Evolutionary conservation across 2,329 filamentous ascomycete genomes (phyloP).

Genomic region (Cladosporium colombiae): DNA sequence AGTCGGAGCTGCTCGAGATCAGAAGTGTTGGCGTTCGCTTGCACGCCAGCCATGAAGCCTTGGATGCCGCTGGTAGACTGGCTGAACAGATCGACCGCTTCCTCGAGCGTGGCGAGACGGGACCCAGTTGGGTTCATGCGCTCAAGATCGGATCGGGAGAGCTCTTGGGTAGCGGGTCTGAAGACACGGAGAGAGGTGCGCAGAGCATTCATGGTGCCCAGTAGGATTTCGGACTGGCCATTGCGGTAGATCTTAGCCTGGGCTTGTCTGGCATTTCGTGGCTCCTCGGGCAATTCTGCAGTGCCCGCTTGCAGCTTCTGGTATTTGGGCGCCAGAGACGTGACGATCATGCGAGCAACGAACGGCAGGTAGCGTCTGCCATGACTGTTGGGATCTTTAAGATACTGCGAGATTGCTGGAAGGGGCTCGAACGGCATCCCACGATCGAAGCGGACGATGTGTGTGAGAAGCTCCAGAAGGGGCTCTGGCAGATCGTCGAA

Average conservation of each 20-base stretch:
- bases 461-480: constrained; percentile 39
- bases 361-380: constrained; percentile 36
- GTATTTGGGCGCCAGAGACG: constrained; percentile 37
- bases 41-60: constrained; percentile 37
- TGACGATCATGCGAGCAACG: constrained; percentile 38
- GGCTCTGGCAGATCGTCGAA: constrained; percentile 35
- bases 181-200: constrained; percentile 30
- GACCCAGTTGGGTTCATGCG: constrained; percentile 18
- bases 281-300: constrained; percentile 28
- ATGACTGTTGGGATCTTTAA: constrained; percentile 26
- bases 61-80: constrained; percentile 17
- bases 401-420: constrained; percentile 27
- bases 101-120: constrained; percentile 16
- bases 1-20: constrained; percentile 34
- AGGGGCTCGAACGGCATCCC: constrained; percentile 33
- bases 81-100: constrained; percentile 6
- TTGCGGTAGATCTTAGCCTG: constrained; percentile 47
- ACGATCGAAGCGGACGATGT: constrained; percentile 38
- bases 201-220: constrained; percentile 32
- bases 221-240: constrained; percentile 40
- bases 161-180: constrained; percentile 1
- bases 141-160: constrained; percentile 1
- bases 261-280: constrained; percentile 42
- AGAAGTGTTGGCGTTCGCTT: constrained; percentile 32
- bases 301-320: constrained; percentile 33